A percentile compares a stretch with the other conserved stretches of the same genome.
These are phyloP conservation scores for Pichia insulana DNA, from an alignment of 805 yeast species.

Conservation along the genomic window DNA sequence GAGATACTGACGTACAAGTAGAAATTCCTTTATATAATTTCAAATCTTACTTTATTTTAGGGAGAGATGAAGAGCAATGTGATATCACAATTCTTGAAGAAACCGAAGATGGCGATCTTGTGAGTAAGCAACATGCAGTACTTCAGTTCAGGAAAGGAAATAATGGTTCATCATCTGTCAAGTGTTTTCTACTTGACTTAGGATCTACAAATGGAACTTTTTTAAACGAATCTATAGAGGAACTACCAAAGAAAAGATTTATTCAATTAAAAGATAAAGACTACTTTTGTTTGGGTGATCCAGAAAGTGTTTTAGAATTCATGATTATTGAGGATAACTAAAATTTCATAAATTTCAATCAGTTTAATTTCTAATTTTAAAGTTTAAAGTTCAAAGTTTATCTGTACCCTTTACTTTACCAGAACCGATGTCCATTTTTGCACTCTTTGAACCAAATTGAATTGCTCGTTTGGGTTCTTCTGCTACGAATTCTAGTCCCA, in stretches of 20 bases:
- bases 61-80: slow-evolving; percentile 14
- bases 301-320: slow-evolving; percentile 18
- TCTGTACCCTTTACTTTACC: slow-evolving; percentile 76
- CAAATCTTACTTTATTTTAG: slow-evolving; percentile 22
- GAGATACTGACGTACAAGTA: slow-evolving; percentile 6
- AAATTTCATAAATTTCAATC: not conserved
- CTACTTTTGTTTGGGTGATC: slow-evolving; percentile 21
- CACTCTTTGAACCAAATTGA: slow-evolving; percentile 93
- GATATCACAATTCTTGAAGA: slow-evolving; percentile 15
- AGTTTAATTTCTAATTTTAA: too few relatives aligned
- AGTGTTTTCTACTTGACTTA: slow-evolving; percentile 22
- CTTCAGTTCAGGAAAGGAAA: slow-evolving; percentile 20
- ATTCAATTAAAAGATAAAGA: slow-evolving; percentile 22
- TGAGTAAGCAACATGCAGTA: slow-evolving; percentile 24
- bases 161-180: not conserved
- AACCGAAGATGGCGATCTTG: slow-evolving; percentile 14
- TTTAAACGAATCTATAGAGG: slow-evolving; percentile 19
- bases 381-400: slow-evolving; percentile 14
- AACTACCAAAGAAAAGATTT: slow-evolving; percentile 20
- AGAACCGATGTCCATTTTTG: slow-evolving; percentile 80
- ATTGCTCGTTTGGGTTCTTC: slow-evolving; percentile 87
- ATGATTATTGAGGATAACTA: slow-evolving; percentile 14
- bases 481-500: slow-evolving; percentile 41
- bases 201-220: slow-evolving; percentile 26
- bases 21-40: slow-evolving; percentile 16